Base-by-base conservation (phyloP, 768 basidiomycete species). In the Stropharia rugosoannulata region DNA sequence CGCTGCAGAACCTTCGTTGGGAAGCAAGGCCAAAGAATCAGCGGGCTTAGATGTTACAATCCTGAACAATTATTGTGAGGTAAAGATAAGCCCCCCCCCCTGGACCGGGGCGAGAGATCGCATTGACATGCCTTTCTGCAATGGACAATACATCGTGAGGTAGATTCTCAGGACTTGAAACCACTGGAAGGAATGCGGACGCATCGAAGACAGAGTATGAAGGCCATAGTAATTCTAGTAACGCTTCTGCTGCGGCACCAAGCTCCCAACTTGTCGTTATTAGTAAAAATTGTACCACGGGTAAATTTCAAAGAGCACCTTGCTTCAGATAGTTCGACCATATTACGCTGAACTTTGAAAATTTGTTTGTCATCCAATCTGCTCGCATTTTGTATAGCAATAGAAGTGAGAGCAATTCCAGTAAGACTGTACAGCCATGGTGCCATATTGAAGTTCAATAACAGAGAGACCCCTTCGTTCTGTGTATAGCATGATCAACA, bases 171-270 rank as follows among this genome's bases (percentile, higher is more conserved):
- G 59, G 45, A 44, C 64, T 64, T 44, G 73, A 65, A 11, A 53
- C 57, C 2, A 78, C 74, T n/a, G 78, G 79, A 44, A 75, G 76
- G 37, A 78, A 70, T 6, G 76, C 70, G 43, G 62, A 64, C n/a
- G 69, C 46, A 41, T 69, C 66, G 61, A 82, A 85, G 15, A 83
- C 79, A 18, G 83, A 79, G 37, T 83, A 65, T 6, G 67, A 54
- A 5, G 82, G 79, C 69, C 77, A 78, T 37, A 76, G 72, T 29
- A 78, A 66, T 63, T 86, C 85, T 12, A 77, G 75, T 46, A 85
- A 62, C 11, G 84, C 80, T 64, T 86, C 75, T n/a, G 80, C 70
- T 37, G 77, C 75, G n/a, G 77, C 80, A 6, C 85, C 85, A 42
- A 80, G 63, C 60, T 85, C 84, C 85, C 85, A 86, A 59, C 82